phyloP scores from a whole-genome alignment of 2,329 filamentous ascomycete species.

The Fusarium paranaense region DNA sequence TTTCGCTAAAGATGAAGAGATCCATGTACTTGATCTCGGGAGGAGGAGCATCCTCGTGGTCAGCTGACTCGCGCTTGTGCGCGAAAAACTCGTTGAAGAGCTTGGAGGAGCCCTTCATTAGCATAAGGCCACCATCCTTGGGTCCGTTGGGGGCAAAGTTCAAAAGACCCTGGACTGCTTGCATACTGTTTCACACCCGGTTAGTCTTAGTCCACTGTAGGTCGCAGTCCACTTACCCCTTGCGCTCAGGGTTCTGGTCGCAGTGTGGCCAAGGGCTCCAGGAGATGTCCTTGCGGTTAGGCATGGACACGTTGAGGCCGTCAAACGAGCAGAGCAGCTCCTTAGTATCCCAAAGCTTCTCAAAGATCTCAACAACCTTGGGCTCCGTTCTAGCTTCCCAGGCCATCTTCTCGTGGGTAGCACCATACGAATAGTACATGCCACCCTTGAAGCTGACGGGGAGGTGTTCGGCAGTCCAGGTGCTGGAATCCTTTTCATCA shows the following conservation, averaged over 20 bases:
- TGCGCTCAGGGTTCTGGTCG: conserved; percentile 38
- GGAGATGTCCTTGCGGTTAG: conserved; percentile 51
- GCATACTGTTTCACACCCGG: conserved; percentile 44
- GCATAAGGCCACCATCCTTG: conserved; percentile 50
- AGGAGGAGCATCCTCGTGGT: conserved; percentile 48
- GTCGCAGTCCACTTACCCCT: conserved; percentile 43
- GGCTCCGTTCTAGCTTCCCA: conserved; percentile 62
- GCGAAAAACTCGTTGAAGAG: conserved; percentile 51
- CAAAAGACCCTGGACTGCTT: conserved; percentile 62
- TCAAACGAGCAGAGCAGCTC: conserved; percentile 62
- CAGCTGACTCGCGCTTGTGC: conserved; percentile 47
- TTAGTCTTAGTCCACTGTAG: not conserved
- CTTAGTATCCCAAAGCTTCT: conserved; percentile 57
- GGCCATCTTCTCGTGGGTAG: conserved; percentile 61
- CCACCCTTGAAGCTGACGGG: conserved; percentile 53
- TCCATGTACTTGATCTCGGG: conserved; percentile 48
- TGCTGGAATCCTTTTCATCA: conserved; percentile 35
- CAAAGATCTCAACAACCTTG: conserved; percentile 59
- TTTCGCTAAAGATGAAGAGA: conserved; percentile 48
- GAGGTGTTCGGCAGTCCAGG: conserved; percentile 37
- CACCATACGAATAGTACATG: conserved; percentile 59
- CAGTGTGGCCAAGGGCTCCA: conserved; percentile 42
- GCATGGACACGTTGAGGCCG: conserved; percentile 52
- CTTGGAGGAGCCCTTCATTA: conserved; percentile 44
- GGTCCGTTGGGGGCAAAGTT: conserved; percentile 53